Evolutionary conservation across 345 rosid species (phyloP), one percentile per base, ranked within the genome.

Genomic region (Triadica sebifera): DNA sequence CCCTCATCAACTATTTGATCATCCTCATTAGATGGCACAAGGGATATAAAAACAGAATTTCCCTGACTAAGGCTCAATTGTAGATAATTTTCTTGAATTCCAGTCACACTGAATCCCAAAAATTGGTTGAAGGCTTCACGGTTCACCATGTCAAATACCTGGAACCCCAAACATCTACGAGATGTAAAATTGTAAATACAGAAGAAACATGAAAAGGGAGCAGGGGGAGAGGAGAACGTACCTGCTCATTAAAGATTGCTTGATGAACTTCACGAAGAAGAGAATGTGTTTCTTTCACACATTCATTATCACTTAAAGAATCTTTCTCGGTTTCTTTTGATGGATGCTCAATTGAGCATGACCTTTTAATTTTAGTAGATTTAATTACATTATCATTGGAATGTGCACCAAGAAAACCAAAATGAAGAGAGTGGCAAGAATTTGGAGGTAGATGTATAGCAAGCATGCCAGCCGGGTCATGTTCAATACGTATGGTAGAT

Each of bases 231-330:
- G 70, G 65, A 71, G 70, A 60, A 39, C 25, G 19, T 53, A 93
- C 98, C 97, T 89, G 96, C 85, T 95, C 98, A 64, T 88, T 73
- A 75, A 95, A 95, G 69, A 93, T 95, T 61, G 99, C 84, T 72
- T 69, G 87, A 84, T 95, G 98, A 81, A 89, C 89, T 81, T 82
- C 81, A 62, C 97, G 88, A 72, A 91, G 89, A 65, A 86, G 83
- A 9, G 78, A 84, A 79, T 93, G 94, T 71, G 86, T 89, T n/a
- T 77, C 84, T 82, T 82, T 87, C 59, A 95, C 91, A 74, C 82
- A 83, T 46, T 87, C 87, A 50, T 95, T 90, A 63, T 90, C 92
- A 77, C 55, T 80, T 45, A 24, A n/a, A 25, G 89, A 81, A 75
- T 86, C 88, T 71, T 75, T 81, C 72, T 80, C 86, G 37, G 76